Evolutionary conservation across 768 basidiomycete species (phyloP), one percentile per base, ranked within the genome.

Genomic region (Mycena albidolilacea): DNA sequence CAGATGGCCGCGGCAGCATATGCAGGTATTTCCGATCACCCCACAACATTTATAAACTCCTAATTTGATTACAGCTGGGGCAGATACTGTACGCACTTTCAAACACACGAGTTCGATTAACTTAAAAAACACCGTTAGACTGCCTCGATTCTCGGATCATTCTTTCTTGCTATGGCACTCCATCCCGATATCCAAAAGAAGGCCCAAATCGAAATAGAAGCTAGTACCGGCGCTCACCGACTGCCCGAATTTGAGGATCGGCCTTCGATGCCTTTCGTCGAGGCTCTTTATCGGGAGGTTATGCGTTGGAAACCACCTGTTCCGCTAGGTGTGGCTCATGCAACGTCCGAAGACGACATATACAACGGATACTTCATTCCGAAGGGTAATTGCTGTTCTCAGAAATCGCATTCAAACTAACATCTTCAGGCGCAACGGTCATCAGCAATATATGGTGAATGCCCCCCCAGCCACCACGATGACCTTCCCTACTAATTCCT

Each of bases 371-470:
- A 79, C 68, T 78, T 75, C 74, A 81, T 84, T 23, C 83, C 82
- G 0, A 80, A 80, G 59, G 81, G 81, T 48, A 77, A 77, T 5
- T 19, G 10, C 23, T 43, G 0, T 21, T 9, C 15, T 5, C 5
- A 11, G 8, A 11, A 60, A 50, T 35, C 10, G 8, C 12, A 9
- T n/a, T n/a, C 48, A 10, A 19, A 19, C 2, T 73, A 38, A 52
- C 37, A n/a, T 59, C 19, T 41, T 17, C 19, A 74, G 73, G 73
- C 4, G 52, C 74, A 0, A 59, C 67, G 11, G 77, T 86, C 46
- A 77, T 86, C 19, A 79, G 78, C 7, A 85, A 85, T 71, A 81
- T 80, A 38, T 85, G 84, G 84, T 83, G 61, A 14, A 70, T 23
- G 7, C 14, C 5, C 9, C n/a, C 12, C 30, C 15, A n/a, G 14